phyloP scores from a whole-genome alignment of 2,329 filamentous ascomycete species.

The Fusarium sp. region DNA sequence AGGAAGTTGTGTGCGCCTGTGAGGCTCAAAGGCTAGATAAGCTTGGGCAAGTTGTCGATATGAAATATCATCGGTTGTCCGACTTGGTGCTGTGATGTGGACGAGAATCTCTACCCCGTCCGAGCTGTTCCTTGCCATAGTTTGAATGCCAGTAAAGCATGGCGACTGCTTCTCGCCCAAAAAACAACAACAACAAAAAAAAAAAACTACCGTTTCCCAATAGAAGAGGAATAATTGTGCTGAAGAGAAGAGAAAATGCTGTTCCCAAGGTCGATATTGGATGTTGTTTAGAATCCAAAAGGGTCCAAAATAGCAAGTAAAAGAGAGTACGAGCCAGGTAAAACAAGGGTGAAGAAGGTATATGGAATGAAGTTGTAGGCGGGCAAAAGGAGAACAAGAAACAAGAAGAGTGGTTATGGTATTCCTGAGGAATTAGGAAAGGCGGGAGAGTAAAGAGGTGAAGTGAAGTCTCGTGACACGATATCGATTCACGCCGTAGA shows the following conservation, averaged over 20 bases:
- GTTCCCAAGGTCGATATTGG: neutral
- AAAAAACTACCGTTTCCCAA: constrained; percentile 7
- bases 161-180: constrained; percentile 15
- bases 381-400: neutral
- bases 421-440: neutral
- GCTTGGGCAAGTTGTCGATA: constrained; percentile 61
- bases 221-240: neutral
- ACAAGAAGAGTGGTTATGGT: neutral
- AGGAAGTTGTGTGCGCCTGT: constrained; percentile 17
- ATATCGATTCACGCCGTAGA: constrained; percentile 15
- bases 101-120: constrained; percentile 62
- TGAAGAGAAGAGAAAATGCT: neutral
- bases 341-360: constrained; percentile 5
- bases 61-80: constrained; percentile 55
- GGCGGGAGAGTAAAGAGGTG: neutral
- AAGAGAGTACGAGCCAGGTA: constrained; percentile 23
- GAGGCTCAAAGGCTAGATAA: constrained; percentile 60
- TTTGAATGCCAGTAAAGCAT: constrained; percentile 36
- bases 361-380: neutral
- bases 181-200: too few relatives aligned
- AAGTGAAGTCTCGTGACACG: constrained; percentile 9
- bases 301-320: constrained; percentile 8
- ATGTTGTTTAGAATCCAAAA: constrained; percentile 14
- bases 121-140: constrained; percentile 41
- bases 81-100: constrained; percentile 63